Evolutionary conservation across 345 rosid genomes (phyloP), one percentile per base, ranked within the genome.

Genomic region (Citrus unshiu): DNA sequence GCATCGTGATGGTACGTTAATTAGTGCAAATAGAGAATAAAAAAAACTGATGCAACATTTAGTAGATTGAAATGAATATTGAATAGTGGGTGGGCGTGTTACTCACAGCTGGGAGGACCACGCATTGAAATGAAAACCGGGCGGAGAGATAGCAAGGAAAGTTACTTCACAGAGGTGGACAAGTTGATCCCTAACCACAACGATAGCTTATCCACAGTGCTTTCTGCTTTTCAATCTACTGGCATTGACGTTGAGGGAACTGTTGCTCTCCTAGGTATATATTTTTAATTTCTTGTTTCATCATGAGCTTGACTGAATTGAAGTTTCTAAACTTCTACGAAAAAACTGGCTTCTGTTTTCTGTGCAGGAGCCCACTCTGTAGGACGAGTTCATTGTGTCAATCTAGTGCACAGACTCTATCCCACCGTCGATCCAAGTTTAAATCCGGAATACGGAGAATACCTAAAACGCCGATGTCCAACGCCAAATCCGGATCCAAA

Each of bases 381-480:
- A 2, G 98, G 97, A 5, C 87, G 94, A 78, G 95, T 92, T 76
- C 98, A 95, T 69, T 92, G 97, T 56, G 79, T 85, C 14, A 95
- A 95, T 75, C 75, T 95, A 18, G 97, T 88, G 14, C 87, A 90
- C 30, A 87, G 98, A 56, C 90, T 93, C 30, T 95, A 93, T 82
- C 95, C 98, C 1, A 84, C 87, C 0, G 85, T 88, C 3, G 98
- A 95, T 61, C 92, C 98, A 22, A 89, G 91, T 19, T 46, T 93
- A 70, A 91, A 91, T 83, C 90, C 92, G 1, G 79, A 78, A 12
- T 88, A 86, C 34, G 98, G 95, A 0, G 81, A 78, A 74, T 93
- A 95, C 91, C 81, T 93, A 0, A 91, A 87, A 79, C 69, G 82
- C 0, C 81, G 98, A 63, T 93, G 98, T 62, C 97, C 97, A 0